These are phyloP conservation scores for Pseudozyma tsukubaensis DNA, from an alignment of 1,284 basidiomycete genomes.

Conservation along the genomic window DNA sequence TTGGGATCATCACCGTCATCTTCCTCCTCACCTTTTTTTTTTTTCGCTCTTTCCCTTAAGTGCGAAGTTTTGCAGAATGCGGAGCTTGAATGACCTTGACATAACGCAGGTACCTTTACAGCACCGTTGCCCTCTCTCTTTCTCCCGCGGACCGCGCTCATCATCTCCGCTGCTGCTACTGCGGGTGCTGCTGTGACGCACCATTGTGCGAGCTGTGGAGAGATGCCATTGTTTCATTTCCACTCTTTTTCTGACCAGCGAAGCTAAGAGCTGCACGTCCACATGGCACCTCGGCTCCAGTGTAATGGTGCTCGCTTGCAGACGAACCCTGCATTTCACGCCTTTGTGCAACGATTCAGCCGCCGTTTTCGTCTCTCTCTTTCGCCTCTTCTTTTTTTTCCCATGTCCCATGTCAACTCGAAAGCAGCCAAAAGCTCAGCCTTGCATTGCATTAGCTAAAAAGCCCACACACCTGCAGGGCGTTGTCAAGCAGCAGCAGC, in stretches of 20 bases:
- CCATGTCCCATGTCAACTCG: not conserved
- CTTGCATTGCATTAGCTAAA: too few relatives aligned
- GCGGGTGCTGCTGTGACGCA: not conserved
- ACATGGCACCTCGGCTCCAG: slow-evolving; percentile 44
- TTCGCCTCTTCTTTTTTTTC: not conserved
- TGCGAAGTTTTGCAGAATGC: not conserved
- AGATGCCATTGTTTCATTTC: not conserved
- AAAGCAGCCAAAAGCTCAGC: too few relatives aligned
- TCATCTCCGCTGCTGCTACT: too few relatives aligned
- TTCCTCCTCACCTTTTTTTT: not conserved
- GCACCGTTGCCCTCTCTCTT: too few relatives aligned
- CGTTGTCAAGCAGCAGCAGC: too few relatives aligned
- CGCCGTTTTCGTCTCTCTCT: not conserved
- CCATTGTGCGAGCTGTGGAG: not conserved
- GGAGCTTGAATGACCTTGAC: not conserved
- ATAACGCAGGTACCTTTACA: not conserved
- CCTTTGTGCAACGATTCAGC: not conserved
- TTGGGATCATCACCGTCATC: not conserved
- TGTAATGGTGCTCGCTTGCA: slow-evolving; percentile 18
- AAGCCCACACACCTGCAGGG: too few relatives aligned
- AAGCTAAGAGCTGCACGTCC: slow-evolving; percentile 1
- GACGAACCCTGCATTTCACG: slow-evolving; percentile 22
- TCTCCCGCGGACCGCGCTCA: not conserved
- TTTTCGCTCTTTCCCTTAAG: not conserved
- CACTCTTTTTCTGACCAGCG: not conserved